Base-by-base conservation (phyloP, 179 eudicot species). In the Spergularia azorica region DNA sequence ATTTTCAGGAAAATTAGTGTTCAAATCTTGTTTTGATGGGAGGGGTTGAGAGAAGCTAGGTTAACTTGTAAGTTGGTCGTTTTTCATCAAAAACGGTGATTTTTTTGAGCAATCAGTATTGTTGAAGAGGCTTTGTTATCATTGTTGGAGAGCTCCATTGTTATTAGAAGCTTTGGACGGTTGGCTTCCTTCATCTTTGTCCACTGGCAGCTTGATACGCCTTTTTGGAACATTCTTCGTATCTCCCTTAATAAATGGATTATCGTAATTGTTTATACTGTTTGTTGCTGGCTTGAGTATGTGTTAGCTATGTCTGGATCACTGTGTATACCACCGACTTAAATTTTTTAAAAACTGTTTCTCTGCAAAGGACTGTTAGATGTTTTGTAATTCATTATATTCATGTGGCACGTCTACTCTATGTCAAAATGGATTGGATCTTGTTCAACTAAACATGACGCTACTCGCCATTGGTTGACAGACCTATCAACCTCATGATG, bases 401-500 rank as follows among this genome's bases (percentile, higher is more conserved):
- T 50, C 41, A 26, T 62, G 9, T 50, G 10, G 16, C 71, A 18
- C 36, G 13, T 48, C 70, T n/a, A 67, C 18, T 66, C 9, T 66
- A 13, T 14, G 71, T 46, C 56, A 4, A 69, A 51, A 50, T 50
- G 15, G 2, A 54, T 63, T 26, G n/a, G 6, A 72, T n/a, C 48
- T 7, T 69, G 9, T 11, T 18, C 20, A 50, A 50, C 14, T 51
- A n/a, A 12, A 14, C 9, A 54, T 50, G 46, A 48, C 38, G 56
- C 18, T 52, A 58, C 76, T 63, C 63, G 71, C 11, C 36, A 60
- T 77, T 66, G 59, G 74, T 80, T 86, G 79, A 76, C 65, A 87
- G 89, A 84, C 87, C 41, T 77, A 65, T 66, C 89, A 87, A 72
- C 80, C 92, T 77, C 85, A 80, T 46, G 94, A 95, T 74, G 77